Evolutionary conservation across 768 basidiomycete species (phyloP), one percentile per base, ranked within the genome.

Genomic region (Trametes cingulata): DNA sequence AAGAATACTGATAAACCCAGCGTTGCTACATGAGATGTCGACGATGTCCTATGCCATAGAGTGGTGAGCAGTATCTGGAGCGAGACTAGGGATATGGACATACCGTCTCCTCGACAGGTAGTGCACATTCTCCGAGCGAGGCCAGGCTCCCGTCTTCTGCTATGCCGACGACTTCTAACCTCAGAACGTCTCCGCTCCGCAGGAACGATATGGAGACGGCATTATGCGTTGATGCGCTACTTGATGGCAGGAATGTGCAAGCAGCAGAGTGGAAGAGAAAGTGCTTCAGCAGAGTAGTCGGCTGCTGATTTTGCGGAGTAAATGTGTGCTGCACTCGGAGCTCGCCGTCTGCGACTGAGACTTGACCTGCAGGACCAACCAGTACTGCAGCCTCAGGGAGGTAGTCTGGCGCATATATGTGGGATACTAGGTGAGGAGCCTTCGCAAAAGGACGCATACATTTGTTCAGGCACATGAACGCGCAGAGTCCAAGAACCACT

Each of bases 361-460:
- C 56, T 20, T 69, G 65, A 19, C 76, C 79, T 6, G 60, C 62
- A 25, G 68, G 55, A 20, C 74, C 75, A 7, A 78, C 67, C 14
- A 79, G 61, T 10, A 81, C 27, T 6, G 77, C 59, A 0, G 63
- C 66, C 1, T 68, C 55, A 5, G 62, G 61, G 33, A 73, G 56
- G 19, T 67, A 69, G 17, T 70, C 70, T 3, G 72, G 68, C 33
- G 71, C 70, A 61, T 71, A 72, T 45, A 82, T 72, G 54, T 66
- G 79, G 19, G 74, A 69, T 29, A 82, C 74, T 29, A 67, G 56
- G 40, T 81, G 74, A 20, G 78, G 72, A n/a, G 79, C 67, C 85
- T 87, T 67, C 60, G 61, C 24, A 52, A 52, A 43, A 58, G 64
- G 25, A 5, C 14, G 22, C 10, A 55, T 14, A 51, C 4, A 33